These are phyloP conservation scores for Scutellaria barbata DNA, from an alignment of 257 asterid genomes.

Conservation along the genomic window DNA sequence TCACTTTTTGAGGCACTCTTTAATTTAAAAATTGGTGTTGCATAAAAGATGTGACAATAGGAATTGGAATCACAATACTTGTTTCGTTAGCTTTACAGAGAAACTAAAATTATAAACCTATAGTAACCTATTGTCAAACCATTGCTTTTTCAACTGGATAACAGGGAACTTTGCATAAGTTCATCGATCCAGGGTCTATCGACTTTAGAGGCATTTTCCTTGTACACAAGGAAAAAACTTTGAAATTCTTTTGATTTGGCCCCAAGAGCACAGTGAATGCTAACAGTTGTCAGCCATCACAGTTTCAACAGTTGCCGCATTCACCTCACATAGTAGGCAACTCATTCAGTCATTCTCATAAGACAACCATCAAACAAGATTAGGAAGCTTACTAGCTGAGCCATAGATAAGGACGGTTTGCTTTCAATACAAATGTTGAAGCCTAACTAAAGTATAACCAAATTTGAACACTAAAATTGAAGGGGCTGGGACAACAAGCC, in stretches of 20 bases:
- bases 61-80: neutral
- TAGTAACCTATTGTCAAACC: neutral
- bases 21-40: too few relatives aligned
- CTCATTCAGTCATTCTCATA: neutral
- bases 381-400: neutral
- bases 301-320: neutral
- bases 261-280: neutral
- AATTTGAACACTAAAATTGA: neutral
- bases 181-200: too few relatives aligned
- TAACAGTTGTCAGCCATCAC: neutral
- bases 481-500: neutral
- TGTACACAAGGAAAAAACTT: too few relatives aligned
- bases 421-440: neutral
- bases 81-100: neutral
- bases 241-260: neutral
- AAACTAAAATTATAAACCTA: neutral
- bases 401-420: neutral
- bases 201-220: too few relatives aligned
- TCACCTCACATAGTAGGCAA: neutral
- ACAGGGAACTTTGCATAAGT: too few relatives aligned
- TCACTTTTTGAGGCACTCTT: too few relatives aligned
- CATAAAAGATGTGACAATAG: neutral
- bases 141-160: too few relatives aligned
- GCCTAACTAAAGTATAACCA: neutral
- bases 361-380: neutral